Evolutionary conservation across 2,329 filamentous ascomycete species (phyloP), one percentile per base, ranked within the genome.

Genomic region (Coniosporium tulheliwenetii): DNA sequence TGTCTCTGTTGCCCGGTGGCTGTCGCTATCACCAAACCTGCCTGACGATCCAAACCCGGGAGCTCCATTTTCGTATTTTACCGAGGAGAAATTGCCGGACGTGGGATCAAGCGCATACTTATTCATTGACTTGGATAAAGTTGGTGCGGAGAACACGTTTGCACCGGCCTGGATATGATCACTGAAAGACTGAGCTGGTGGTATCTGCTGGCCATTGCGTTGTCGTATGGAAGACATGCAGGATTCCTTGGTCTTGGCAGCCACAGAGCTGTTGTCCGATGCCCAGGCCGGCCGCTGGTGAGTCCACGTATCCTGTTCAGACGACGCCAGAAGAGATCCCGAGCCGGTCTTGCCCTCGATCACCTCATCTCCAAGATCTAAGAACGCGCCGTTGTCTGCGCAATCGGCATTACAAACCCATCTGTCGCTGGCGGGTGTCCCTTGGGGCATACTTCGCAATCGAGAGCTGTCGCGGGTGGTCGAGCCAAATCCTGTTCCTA

Each of bases 261-360:
- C 19, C 19, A 26, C 19, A 26, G 19, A 59, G 34, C 57, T 60
- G 37, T 75, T 71, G 16, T 65, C 50, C 5, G 62, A 60, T 46
- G 70, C 71, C 81, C 81, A 85, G 12, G 73, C 70, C 32, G 68
- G 62, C 46, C 63, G 67, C 39, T 66, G 61, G 37, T 65, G 64
- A 39, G 59, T 60, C 76, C 79, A 83, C 37, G 69, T 65, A 48
- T 83, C 79, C 13, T 74, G 73, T 52, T 85, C 79, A 8, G 81
- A 82, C 35, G 77, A 74, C 36, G 75, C 69, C 44, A 82, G 69
- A 33, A 86, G 65, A 43, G 79, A 81, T 45, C 77, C 71, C 5
- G 81, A 84, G 38, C 81, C 81, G 3, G 75, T 77, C 52, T 79
- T 75, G 41, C 64, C 69, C 48, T 73, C 70, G 33, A 67, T 47